These are phyloP conservation scores for Yarrowia alimentaria DNA, from an alignment of 805 yeast genomes.

Conservation along the genomic window DNA sequence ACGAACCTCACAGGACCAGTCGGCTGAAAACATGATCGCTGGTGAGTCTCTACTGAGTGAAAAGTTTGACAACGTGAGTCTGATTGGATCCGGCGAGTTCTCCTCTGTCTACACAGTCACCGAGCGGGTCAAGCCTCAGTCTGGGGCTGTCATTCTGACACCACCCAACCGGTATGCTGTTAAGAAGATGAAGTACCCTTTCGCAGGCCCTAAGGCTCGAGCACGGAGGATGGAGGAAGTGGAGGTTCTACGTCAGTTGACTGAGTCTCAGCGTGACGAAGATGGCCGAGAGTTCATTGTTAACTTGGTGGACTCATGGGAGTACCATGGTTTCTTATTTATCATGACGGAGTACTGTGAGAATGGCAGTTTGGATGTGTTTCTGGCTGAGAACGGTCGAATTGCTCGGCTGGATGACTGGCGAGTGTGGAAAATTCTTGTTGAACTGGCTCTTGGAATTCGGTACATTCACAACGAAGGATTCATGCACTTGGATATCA, in stretches of 20 bases:
- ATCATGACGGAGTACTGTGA: constrained; percentile 95
- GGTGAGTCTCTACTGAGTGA: constrained; percentile 41
- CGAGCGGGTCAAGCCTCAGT: constrained; percentile 48
- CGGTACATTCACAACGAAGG: constrained; percentile 73
- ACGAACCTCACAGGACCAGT: constrained; percentile 10
- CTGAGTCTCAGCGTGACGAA: constrained; percentile 36
- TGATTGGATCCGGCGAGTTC: constrained; percentile 84
- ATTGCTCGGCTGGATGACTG: constrained; percentile 86
- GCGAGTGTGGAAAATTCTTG: constrained; percentile 94
- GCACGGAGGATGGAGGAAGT: constrained; percentile 71
- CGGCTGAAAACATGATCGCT: constrained; percentile 27
- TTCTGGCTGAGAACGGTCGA: constrained; percentile 72
- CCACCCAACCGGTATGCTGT: constrained; percentile 64
- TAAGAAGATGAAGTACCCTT: constrained; percentile 73
- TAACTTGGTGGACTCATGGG: constrained; percentile 83
- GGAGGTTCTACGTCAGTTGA: constrained; percentile 49
- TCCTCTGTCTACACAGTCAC: constrained; percentile 82
- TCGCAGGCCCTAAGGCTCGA: constrained; percentile 58
- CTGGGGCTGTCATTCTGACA: constrained; percentile 24
- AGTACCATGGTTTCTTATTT: constrained; percentile 64
- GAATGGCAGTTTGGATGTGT: constrained; percentile 83
- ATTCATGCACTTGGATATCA: constrained; percentile 83
- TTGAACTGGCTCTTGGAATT: constrained; percentile 77
- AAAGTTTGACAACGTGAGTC: constrained; percentile 62
- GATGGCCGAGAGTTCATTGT: constrained; percentile 78